Base-by-base conservation (phyloP, 371 early-diverging fungal species). In the Syncephalastrum racemosum region DNA sequence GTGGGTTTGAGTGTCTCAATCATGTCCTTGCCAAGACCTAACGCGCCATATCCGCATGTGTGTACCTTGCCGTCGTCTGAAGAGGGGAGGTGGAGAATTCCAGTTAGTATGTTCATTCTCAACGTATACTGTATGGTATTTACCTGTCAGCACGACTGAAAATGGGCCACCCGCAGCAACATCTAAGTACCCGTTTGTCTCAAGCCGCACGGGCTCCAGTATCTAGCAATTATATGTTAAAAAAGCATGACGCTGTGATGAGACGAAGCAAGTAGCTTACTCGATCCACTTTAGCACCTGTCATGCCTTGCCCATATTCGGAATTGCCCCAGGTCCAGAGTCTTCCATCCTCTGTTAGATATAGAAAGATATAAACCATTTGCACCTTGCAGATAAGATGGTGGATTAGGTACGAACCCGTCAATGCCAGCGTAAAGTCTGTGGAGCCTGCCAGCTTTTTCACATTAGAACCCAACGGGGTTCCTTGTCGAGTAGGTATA, bases 281-380 rank as follows among this genome's bases (percentile, higher is more conserved):
- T 58, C 86, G 73, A 64, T 90, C 90, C 20, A 86, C 81, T 59
- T 86, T 85, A 44, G 70, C 65, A 50, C 87, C 87, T 27, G 81
- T 80, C 83, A 86, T 83, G 51, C 86, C 84, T 67, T 91, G 90
- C 13, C 90, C 90, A 64, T 91, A 90, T 68, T 91, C 92, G 6
- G 89, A 84, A 63, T 91, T 91, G 16, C 92, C 92, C 92, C 92
- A 91, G 24, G 82, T 84, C 79, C 81, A 90, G 39, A 91, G 41
- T 39, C 67, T 62, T 16, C 81, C 73, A 40, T 77, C 67, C 15
- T 79, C 76, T 71, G 62, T 42, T 4, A 13, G 16, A 19, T 3
- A 50, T 4, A 51, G 18, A 51, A 39, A 16, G 25, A 50, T 22
- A 15, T 15, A 51, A 12, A 12, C 12, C 36, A 31, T 31, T 31